phyloP scores from a whole-genome alignment of 2,329 filamentous ascomycete genomes.

The Colletotrichum cereale region DNA sequence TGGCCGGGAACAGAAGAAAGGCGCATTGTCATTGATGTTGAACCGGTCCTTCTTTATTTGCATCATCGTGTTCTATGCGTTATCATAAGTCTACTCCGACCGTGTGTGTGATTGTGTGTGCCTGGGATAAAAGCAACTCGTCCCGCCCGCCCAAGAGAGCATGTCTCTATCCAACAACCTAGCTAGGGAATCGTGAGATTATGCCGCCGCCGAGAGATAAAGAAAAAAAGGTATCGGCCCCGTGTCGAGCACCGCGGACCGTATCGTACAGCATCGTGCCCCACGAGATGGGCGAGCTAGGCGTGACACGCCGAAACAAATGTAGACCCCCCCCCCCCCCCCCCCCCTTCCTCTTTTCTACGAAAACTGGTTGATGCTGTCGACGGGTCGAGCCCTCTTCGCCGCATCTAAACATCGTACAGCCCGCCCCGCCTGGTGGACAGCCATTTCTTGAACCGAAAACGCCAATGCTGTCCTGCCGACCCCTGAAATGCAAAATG shows the following conservation, averaged over 20 bases:
- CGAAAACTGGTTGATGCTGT: constrained; percentile 3
- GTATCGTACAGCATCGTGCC: constrained; percentile 30
- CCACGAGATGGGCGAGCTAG: not conserved
- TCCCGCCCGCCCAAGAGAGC: constrained; percentile 19
- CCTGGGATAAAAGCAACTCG: not conserved
- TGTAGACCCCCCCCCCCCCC: constrained; percentile 4
- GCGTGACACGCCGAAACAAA: constrained; percentile 16
- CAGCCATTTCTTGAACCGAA: constrained; percentile 23
- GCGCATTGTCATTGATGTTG: constrained; percentile 11
- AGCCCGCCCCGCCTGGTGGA: constrained; percentile 12
- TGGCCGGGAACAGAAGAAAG: constrained; percentile 6
- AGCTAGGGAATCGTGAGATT: constrained; percentile 31
- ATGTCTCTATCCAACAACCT: constrained; percentile 10
- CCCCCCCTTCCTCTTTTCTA: constrained; percentile 1
- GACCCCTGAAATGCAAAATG: constrained; percentile 13
- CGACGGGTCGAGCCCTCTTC: not conserved
- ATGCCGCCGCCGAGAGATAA: constrained; percentile 12
- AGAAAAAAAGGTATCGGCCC: not conserved
- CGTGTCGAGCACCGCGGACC: constrained; percentile 10
- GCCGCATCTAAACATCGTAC: constrained; percentile 33
- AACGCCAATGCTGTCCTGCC: constrained; percentile 21
- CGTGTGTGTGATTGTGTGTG: not conserved
- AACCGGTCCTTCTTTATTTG: not conserved
- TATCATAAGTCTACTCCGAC: constrained; percentile 15
- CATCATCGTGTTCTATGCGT: constrained; percentile 9